Conservation (phyloP, 2,329 filamentous ascomycete species). For the Venturia nashicola region DNA sequence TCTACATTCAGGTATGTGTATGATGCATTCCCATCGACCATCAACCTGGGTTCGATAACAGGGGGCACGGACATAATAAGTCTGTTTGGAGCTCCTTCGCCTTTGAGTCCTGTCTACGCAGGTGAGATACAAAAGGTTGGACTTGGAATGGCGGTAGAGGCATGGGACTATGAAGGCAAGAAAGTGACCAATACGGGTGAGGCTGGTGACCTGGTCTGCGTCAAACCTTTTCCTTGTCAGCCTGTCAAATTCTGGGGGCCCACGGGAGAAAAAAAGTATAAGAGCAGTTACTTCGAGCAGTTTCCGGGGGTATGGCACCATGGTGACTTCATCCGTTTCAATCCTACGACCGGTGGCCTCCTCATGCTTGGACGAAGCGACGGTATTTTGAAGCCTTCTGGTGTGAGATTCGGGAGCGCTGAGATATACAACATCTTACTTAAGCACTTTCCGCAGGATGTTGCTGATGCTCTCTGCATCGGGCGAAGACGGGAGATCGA, state of each 20-base stretch:
- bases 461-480: constrained; percentile 81
- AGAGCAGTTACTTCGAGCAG: constrained; percentile 73
- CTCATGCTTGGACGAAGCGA: constrained; percentile 89
- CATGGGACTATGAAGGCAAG: constrained; percentile 40
- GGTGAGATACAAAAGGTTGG: constrained; percentile 39
- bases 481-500: constrained; percentile 62
- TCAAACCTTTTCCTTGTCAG: constrained; percentile 76
- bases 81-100: constrained; percentile 75
- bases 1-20: constrained; percentile 91
- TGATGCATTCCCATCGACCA: constrained; percentile 59
- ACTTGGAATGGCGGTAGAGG: constrained; percentile 38
- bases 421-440: constrained; percentile 96
- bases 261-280: constrained; percentile 63
- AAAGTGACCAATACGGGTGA: constrained; percentile 50
- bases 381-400: constrained; percentile 82
- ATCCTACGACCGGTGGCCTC: constrained; percentile 61
- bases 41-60: constrained; percentile 87
- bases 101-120: constrained; percentile 34
- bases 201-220: constrained; percentile 81
- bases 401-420: constrained; percentile 82
- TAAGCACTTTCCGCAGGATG: constrained; percentile 62
- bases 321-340: constrained; percentile 74
- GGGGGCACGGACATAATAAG: constrained; percentile 96
- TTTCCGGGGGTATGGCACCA: constrained; percentile 81
- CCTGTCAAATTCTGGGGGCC: constrained; percentile 80